Percentiles rank a stretch among this genome's conserved stretches.
Conservation (phyloP, 192 early-diverging fungal species). For the Coemansia sp. region DNA sequence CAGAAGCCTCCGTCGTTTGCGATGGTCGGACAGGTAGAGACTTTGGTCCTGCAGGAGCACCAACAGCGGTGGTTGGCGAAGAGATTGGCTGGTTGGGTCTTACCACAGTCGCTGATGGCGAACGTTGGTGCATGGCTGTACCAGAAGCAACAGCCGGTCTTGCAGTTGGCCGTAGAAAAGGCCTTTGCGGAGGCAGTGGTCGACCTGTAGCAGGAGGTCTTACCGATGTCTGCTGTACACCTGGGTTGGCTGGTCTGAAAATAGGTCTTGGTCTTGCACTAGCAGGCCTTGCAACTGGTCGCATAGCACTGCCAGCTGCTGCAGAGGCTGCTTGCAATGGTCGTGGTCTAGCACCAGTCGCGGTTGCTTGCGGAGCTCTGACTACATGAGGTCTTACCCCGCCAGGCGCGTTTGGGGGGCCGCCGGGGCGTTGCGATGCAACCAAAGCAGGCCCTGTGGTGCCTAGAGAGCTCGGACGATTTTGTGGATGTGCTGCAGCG, state of each 20-base stretch:
- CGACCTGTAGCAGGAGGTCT: slow-evolving; percentile 11
- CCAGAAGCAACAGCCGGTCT: neutral
- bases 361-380: slow-evolving; percentile 10
- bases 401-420: slow-evolving; percentile 3
- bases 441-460: neutral
- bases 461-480: neutral
- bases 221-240: neutral
- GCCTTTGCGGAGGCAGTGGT: slow-evolving; percentile 15
- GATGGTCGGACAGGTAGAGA: neutral
- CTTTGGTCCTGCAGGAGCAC: neutral
- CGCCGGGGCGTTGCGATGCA: neutral
- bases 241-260: slow-evolving; percentile 2
- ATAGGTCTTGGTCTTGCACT: neutral
- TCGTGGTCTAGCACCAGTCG: slow-evolving; percentile 26
- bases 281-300: neutral
- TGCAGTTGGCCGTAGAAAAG: neutral
- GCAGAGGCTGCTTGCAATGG: slow-evolving; percentile 7
- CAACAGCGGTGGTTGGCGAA: neutral
- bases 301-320: slow-evolving; percentile 5
- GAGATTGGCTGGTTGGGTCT: slow-evolving; percentile 2
- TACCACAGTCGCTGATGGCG: slow-evolving; percentile 7
- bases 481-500: neutral
- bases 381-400: neutral
- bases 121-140: neutral
- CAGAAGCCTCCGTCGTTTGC: neutral